Conservation (phyloP, 345 rosid species). For the Punica granatum region DNA sequence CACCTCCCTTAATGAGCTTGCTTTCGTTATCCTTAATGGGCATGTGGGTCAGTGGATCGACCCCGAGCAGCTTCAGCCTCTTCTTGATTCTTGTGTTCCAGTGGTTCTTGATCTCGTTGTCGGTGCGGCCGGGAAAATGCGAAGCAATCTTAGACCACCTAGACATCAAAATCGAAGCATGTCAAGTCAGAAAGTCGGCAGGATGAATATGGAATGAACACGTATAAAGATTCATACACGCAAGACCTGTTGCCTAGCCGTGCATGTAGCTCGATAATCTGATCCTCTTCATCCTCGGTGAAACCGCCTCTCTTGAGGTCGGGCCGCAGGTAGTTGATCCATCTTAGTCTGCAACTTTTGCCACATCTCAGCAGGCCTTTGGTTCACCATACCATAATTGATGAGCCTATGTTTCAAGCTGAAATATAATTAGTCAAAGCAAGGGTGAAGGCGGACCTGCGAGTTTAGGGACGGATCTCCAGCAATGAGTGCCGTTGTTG, state of each 20-base stretch:
- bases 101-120: too few relatives aligned
- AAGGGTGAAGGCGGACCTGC: conserved; percentile 41
- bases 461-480: conserved; percentile 86
- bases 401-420: neutral
- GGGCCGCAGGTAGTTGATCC: conserved; percentile 91
- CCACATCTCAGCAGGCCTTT: conserved; percentile 80
- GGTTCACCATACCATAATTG: neutral
- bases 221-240: too few relatives aligned
- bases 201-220: too few relatives aligned
- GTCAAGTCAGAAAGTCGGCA: neutral
- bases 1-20: conserved; percentile 12
- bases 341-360: conserved; percentile 83
- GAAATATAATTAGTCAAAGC: neutral
- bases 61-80: conserved; percentile 56
- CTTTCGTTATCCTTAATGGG: conserved; percentile 23
- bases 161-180: neutral
- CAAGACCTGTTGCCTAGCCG: conserved; percentile 69
- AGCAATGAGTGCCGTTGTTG: conserved; percentile 85
- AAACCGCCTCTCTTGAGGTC: conserved; percentile 84
- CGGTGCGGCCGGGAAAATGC: conserved; percentile 81
- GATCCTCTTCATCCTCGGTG: conserved; percentile 72
- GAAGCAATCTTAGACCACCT: conserved; percentile 96
- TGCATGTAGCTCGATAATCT: conserved; percentile 69
- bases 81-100: too few relatives aligned
- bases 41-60: conserved; percentile 64